A percentile compares a stretch with the other conserved stretches of the same genome.
Evolutionary conservation across 306 rosid genomes (phyloP).

Genomic region (Coriaria nepalensis): DNA sequence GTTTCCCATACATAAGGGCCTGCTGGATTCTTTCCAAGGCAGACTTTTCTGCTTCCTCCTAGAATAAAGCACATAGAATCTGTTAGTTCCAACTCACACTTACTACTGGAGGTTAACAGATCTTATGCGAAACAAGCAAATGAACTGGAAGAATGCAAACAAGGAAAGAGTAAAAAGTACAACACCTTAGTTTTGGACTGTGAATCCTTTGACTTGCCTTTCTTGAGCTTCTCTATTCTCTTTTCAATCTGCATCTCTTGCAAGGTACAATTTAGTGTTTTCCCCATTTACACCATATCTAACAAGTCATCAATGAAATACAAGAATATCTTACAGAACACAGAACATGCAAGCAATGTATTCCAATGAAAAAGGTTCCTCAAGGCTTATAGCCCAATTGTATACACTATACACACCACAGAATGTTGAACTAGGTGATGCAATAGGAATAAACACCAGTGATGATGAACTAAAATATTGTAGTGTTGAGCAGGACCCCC

Average conservation of each 20-base stretch:
- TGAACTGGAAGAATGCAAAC: background rate
- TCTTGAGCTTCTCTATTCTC: constrained; percentile 84
- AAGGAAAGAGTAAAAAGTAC: background rate
- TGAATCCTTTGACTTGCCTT: constrained; percentile 74
- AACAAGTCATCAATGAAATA: no score
- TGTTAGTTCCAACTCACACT: background rate
- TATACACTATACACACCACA: no score
- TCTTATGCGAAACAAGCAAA: background rate
- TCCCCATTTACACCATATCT: no score
- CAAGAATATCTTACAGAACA: background rate
- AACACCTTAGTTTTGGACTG: constrained; percentile 71
- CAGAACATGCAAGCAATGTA: constrained; percentile 7
- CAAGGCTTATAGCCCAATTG: background rate
- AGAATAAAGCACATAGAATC: constrained; percentile 15
- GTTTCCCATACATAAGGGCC: constrained; percentile 89
- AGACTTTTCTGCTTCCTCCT: constrained; percentile 88
- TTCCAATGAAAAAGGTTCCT: background rate
- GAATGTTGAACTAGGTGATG: no score
- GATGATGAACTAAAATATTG: no score
- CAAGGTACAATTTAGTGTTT: constrained; percentile 28
- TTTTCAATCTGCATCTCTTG: constrained; percentile 92
- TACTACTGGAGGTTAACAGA: constrained; percentile 1
- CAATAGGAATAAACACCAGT: no score
- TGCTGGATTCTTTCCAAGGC: constrained; percentile 63
- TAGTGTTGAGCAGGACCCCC: no score